phyloP scores from a whole-genome alignment of 164 flowering plant genomes.

The Tinospora cordifolia region DNA sequence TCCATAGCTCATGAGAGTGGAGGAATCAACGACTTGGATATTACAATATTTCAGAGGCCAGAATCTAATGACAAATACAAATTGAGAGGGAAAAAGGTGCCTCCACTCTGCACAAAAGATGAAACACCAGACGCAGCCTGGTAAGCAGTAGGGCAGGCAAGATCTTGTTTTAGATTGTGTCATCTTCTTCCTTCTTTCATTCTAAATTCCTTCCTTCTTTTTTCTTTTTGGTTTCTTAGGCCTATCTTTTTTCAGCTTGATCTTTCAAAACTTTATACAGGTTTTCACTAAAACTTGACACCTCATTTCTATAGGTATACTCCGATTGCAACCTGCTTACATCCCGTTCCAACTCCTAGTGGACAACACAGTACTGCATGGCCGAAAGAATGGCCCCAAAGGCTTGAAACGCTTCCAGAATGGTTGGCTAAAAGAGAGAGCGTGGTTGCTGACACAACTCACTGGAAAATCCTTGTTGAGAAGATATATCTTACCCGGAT shows the following conservation, averaged over 20 bases:
- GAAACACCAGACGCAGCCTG: conserved; percentile 96
- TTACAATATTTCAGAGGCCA: conserved; percentile 87
- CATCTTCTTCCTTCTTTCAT: background rate
- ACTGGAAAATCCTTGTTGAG: conserved; percentile 71
- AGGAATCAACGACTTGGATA: conserved; percentile 66
- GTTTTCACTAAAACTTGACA: background rate
- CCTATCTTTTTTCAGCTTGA: too few relatives aligned
- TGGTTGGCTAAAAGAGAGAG: conserved; percentile 67
- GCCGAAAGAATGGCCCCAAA: conserved; percentile 98
- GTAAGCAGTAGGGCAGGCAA: conserved; percentile 34
- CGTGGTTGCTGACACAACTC: conserved; percentile 51
- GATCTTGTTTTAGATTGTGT: background rate
- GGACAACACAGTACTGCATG: conserved; percentile 87
- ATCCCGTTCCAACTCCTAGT: conserved; percentile 62
- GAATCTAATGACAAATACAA: conserved; percentile 74
- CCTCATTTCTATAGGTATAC: conserved; percentile 50
- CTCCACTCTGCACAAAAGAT: conserved; percentile 77
- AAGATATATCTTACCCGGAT: conserved; percentile 75
- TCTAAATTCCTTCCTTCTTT: background rate
- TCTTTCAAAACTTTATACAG: too few relatives aligned
- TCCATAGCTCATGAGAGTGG: conserved; percentile 79
- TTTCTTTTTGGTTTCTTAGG: too few relatives aligned
- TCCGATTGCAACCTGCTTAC: conserved; percentile 63
- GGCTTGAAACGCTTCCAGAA: conserved; percentile 77
- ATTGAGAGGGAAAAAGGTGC: conserved; percentile 68